Evolutionary conservation across 2,329 filamentous ascomycete species (phyloP).

Genomic region (Calonectria honghensis): DNA sequence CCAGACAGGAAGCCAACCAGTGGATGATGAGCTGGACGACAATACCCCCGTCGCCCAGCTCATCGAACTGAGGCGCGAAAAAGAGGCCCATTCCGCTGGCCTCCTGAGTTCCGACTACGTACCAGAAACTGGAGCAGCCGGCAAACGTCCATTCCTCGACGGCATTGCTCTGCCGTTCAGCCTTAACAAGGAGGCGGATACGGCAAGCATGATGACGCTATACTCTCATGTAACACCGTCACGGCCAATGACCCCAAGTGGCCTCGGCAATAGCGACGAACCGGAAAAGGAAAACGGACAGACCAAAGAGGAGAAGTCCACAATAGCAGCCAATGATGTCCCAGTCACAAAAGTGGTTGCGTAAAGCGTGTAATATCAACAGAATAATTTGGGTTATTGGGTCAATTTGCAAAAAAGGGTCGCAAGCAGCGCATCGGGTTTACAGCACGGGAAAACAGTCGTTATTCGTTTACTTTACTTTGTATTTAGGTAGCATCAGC

Average conservation of each 20-base stretch:
- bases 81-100: conserved; percentile 63
- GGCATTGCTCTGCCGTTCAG: conserved; percentile 85
- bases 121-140: conserved; percentile 70
- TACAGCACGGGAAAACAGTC: conserved; percentile 40
- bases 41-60: conserved; percentile 66
- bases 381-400: conserved; percentile 38
- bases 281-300: conserved; percentile 31
- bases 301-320: conserved; percentile 28
- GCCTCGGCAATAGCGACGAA: conserved; percentile 26
- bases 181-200: conserved; percentile 77
- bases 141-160: conserved; percentile 79
- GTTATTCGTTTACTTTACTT: conserved; percentile 32
- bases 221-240: conserved; percentile 63
- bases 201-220: conserved; percentile 83
- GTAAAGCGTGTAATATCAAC: conserved; percentile 34
- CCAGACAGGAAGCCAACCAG: conserved; percentile 62
- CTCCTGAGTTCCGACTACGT: conserved; percentile 66
- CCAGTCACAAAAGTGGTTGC: conserved; percentile 55
- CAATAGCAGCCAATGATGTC: conserved; percentile 69
- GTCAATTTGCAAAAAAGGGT: conserved; percentile 42
- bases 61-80: conserved; percentile 64
- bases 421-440: conserved; percentile 5
- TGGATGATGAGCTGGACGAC: conserved; percentile 54
- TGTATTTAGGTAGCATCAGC: conserved; percentile 35
- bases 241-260: conserved; percentile 58